These are phyloP conservation scores for Ophiostoma quercus DNA, from an alignment of 2,329 filamentous ascomycete genomes.

Conservation along the genomic window DNA sequence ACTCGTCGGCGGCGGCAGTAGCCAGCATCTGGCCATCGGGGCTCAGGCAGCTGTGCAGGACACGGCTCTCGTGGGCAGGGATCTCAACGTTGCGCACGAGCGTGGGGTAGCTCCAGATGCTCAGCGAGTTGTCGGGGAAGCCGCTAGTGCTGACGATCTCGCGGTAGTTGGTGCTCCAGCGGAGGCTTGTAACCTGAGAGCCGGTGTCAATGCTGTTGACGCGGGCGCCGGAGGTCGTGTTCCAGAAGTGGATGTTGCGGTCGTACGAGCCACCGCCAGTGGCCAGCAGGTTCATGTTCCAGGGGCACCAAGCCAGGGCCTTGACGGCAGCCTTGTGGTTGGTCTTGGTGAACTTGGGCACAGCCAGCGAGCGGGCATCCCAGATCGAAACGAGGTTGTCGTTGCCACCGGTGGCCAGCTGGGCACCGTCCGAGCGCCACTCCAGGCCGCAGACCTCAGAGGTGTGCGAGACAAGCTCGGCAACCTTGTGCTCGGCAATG, in stretches of 20 bases:
- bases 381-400: conserved; percentile 99
- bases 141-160: conserved; percentile 97
- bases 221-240: conserved; percentile 92
- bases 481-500: conserved; percentile 94
- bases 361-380: conserved; percentile 88
- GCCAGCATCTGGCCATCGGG: conserved; percentile 97
- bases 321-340: conserved; percentile 99
- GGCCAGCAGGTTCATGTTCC: conserved; percentile 94
- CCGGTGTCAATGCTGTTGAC: conserved; percentile 99
- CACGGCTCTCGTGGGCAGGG: conserved; percentile 91
- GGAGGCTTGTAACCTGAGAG: conserved; percentile 90
- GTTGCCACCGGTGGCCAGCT: conserved; percentile 95
- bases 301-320: conserved; percentile 96
- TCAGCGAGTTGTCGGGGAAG: conserved; percentile 98
- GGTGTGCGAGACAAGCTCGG: conserved; percentile 93
- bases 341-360: conserved; percentile 98
- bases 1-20: conserved; percentile 92
- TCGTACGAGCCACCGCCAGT: conserved; percentile 96
- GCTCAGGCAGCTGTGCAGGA: conserved; percentile 93
- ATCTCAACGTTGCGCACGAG: conserved; percentile 97
- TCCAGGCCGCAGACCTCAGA: conserved; percentile 97
- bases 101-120: conserved; percentile 98
- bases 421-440: conserved; percentile 93
- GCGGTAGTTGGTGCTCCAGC: conserved; percentile 95
- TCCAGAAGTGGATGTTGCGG: conserved; percentile 99